Base-by-base conservation (phyloP, 495 filamentous ascomycete species). In the Xylaria venustula region DNA sequence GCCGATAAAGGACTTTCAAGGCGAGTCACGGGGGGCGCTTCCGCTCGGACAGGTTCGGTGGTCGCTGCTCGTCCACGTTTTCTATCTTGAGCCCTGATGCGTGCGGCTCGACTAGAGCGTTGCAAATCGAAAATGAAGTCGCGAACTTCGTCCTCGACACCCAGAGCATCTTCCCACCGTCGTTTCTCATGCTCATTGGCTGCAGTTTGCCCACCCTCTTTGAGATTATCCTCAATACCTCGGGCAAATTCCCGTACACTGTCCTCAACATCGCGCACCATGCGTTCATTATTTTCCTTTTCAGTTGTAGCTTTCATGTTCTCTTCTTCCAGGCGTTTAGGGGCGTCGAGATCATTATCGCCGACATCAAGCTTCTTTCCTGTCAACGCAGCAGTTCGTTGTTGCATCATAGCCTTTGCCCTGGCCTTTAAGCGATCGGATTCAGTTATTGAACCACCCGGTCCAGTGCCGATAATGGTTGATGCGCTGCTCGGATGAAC, bases 81-180 rank as follows among this genome's bases (percentile, higher is more conserved):
- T 36, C 78, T 78, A 36, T 85, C 82, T 75, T 98, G 92, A 32
- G 85, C 82, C 57, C 92, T 83, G 55, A 95, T 73, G 61, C 86
- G 84, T 25, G 90, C 81, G 58, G 89, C 84, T 59, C 92, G 83
- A 65, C 89, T 91, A 52, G 86, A 89, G 50, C 94, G 86, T 69
- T 97, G 91, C 32, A 99, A 74, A 63, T 97, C 95, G 67, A 92
- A 98, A 67, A 99, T 98, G 75, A 99, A 97, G 65, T 98, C 94
- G 64, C 91, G 89, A 60, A 97, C 90, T 61, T 94, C 90, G 66
- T 98, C 93, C 66, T 99, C 95, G 54, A 99, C 95, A 28, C 95
- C 95, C 36, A 98, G 79, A 36, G 86, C 95, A 77, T 99, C 95
- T 67, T 98, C 93, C 95, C 95, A 99, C 58, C 94, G 86, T 58